Conservation (phyloP, 2,329 filamentous ascomycete species). For the Stemphylium lycopersici region DNA sequence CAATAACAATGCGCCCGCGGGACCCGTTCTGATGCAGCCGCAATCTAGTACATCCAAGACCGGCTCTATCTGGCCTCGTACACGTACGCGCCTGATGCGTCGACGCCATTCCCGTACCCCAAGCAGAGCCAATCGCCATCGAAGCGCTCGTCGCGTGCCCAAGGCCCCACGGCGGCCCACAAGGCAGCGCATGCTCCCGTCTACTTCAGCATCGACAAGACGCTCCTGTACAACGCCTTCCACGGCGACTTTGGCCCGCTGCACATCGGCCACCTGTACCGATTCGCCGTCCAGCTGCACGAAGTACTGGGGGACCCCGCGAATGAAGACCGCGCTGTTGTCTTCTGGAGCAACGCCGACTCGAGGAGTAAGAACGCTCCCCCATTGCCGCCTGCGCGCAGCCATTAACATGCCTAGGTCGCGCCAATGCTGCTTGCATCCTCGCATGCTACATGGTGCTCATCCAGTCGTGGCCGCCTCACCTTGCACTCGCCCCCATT, state of each 20-base stretch:
- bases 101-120: constrained; percentile 87
- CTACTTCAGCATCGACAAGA: constrained; percentile 95
- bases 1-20: constrained; percentile 27
- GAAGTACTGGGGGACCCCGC: constrained; percentile 91
- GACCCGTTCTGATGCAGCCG: constrained; percentile 14
- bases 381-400: background rate
- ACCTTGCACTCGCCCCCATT: constrained; percentile 92
- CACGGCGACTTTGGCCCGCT: constrained; percentile 98
- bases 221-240: constrained; percentile 94
- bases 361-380: constrained; percentile 72
- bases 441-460: constrained; percentile 98
- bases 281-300: constrained; percentile 94
- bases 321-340: constrained; percentile 87
- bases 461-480: constrained; percentile 96
- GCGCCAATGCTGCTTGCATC: constrained; percentile 92
- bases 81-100: constrained; percentile 76
- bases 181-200: constrained; percentile 69
- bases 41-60: constrained; percentile 62
- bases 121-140: constrained; percentile 69
- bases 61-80: constrained; percentile 95
- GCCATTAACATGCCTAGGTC: constrained; percentile 59
- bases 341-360: constrained; percentile 95
- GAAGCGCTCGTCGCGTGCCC: constrained; percentile 74
- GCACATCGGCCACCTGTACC: constrained; percentile 95
- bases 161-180: constrained; percentile 61